These are phyloP conservation scores for Annulohypoxylon stygium DNA, from an alignment of 495 filamentous ascomycete genomes.

Conservation along the genomic window DNA sequence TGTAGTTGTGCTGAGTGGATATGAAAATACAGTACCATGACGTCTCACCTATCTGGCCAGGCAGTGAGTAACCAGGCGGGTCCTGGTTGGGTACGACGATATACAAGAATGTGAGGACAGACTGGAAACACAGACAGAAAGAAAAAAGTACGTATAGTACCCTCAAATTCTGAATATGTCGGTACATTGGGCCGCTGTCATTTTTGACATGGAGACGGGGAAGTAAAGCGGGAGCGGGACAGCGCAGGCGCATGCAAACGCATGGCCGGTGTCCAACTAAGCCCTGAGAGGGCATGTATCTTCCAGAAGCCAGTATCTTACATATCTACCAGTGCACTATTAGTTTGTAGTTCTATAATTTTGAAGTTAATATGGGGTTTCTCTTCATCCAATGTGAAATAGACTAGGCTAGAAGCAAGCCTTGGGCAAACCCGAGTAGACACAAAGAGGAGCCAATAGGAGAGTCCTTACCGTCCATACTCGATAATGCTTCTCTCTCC, in stretches of 20 bases:
- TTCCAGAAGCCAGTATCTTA: too few species aligned
- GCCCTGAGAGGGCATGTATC: slow-evolving; percentile 5
- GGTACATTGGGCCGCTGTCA: slow-evolving; percentile 43
- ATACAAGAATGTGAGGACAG: slow-evolving; percentile 39
- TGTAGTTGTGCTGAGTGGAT: slow-evolving; percentile 16
- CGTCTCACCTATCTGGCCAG: slow-evolving; percentile 36
- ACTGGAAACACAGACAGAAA: slow-evolving; percentile 44
- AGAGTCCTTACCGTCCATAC: background rate
- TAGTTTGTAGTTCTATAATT: slow-evolving; percentile 10
- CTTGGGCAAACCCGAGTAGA: slow-evolving; percentile 6
- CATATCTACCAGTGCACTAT: background rate
- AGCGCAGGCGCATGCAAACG: slow-evolving; percentile 48
- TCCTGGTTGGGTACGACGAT: slow-evolving; percentile 29
- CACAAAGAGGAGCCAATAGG: background rate
- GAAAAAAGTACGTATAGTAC: slow-evolving; percentile 20
- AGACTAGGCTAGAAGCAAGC: background rate
- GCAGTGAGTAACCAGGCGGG: slow-evolving; percentile 41
- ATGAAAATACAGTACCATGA: slow-evolving; percentile 42
- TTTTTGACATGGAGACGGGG: slow-evolving; percentile 39
- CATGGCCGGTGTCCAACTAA: slow-evolving; percentile 31
- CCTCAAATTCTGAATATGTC: slow-evolving; percentile 20
- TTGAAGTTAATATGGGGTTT: background rate
- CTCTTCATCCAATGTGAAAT: background rate
- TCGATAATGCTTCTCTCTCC: too few species aligned
- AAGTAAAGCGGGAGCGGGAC: slow-evolving; percentile 34